A percentile compares a stretch with the other conserved stretches of the same genome.
These are phyloP conservation scores for Onygenales sp. DNA, from an alignment of 2,329 filamentous ascomycete species.

Conservation along the genomic window DNA sequence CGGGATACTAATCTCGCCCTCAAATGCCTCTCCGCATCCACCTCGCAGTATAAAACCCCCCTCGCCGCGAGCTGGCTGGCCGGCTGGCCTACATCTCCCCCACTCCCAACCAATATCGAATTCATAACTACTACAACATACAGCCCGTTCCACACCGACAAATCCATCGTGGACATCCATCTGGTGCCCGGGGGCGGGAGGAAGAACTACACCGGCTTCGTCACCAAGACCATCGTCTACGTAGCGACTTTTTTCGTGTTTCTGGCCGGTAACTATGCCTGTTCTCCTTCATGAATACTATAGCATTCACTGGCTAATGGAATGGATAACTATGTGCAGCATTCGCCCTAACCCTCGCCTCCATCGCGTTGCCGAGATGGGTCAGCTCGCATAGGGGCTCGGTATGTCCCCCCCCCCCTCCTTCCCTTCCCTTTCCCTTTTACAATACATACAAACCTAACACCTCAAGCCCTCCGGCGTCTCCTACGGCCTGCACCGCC, in stretches of 20 bases:
- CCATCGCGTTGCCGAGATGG: constrained; percentile 40
- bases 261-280: constrained; percentile 27
- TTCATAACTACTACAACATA: too few relatives aligned
- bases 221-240: constrained; percentile 42
- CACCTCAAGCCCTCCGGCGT: constrained; percentile 16
- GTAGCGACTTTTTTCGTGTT: constrained; percentile 34
- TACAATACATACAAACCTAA: neutral
- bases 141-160: too few relatives aligned
- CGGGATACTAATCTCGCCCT: too few relatives aligned
- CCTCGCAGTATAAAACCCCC: too few relatives aligned
- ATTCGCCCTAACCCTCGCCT: constrained; percentile 35
- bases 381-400: constrained; percentile 37
- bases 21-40: too few relatives aligned
- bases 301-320: neutral
- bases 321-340: constrained; percentile 19
- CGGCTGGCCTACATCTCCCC: too few relatives aligned
- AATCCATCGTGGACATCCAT: constrained; percentile 30
- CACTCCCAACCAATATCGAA: too few relatives aligned
- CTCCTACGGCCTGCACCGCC: constrained; percentile 67
- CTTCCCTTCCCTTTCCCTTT: neutral
- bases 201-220: constrained; percentile 38
- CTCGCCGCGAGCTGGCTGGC: too few relatives aligned
- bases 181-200: constrained; percentile 32
- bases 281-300: neutral
- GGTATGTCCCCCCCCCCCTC: constrained; percentile 17